Conservation (phyloP, 2,329 filamentous ascomycete genomes). For the Penicillium decumbens region DNA sequence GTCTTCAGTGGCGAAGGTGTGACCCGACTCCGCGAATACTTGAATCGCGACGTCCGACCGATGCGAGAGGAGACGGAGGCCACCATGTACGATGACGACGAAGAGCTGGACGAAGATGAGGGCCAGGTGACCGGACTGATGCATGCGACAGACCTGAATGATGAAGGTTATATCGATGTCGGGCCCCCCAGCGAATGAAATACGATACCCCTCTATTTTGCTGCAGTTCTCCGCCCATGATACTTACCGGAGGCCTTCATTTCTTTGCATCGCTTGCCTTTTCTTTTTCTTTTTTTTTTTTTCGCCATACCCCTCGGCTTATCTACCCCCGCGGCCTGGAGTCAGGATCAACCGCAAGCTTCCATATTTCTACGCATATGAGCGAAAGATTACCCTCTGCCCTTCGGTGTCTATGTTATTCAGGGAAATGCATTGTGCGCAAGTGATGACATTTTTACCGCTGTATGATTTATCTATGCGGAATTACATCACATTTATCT, state of each 20-base stretch:
- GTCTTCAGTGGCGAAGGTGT: constrained; percentile 93
- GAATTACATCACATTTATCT: constrained; percentile 17
- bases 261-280: constrained; percentile 9
- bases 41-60: constrained; percentile 53
- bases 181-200: constrained; percentile 31
- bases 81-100: constrained; percentile 44
- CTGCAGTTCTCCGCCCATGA: constrained; percentile 14
- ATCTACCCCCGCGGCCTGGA: background rate
- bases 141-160: constrained; percentile 41
- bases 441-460: constrained; percentile 17
- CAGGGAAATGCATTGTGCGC: constrained; percentile 29
- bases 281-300: constrained; percentile 3
- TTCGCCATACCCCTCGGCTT: constrained; percentile 1
- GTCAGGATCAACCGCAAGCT: constrained; percentile 15
- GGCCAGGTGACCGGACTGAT: constrained; percentile 40
- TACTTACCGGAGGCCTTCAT: constrained; percentile 8
- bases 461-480: constrained; percentile 11
- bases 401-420: constrained; percentile 17
- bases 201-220: constrained; percentile 28
- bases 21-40: constrained; percentile 66
- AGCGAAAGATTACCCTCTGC: constrained; percentile 20
- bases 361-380: constrained; percentile 24
- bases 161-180: constrained; percentile 41
- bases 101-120: constrained; percentile 43
- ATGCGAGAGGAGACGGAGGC: constrained; percentile 34